A percentile compares a stretch with the other conserved stretches of the same genome.
Conservation (phyloP, 2,329 filamentous ascomycete genomes). For the Diaporthe humulicola region DNA sequence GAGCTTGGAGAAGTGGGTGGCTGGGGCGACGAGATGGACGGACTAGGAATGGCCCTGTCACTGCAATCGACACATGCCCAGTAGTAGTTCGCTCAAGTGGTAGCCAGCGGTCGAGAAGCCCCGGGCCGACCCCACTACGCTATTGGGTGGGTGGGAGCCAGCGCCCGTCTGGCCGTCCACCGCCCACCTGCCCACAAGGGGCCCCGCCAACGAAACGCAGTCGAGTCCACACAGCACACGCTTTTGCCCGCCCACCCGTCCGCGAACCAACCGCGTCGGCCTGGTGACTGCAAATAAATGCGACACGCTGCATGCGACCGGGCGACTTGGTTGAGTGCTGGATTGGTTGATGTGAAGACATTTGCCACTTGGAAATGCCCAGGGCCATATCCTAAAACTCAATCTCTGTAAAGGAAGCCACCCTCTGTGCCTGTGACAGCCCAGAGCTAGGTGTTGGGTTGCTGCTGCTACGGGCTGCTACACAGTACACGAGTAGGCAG, state of each 20-base stretch:
- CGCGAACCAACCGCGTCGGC: constrained; percentile 27
- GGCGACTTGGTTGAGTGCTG: not conserved
- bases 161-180: not conserved
- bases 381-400: too few relatives aligned
- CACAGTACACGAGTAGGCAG: not conserved
- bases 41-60: constrained; percentile 24
- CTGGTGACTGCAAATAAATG: constrained; percentile 15
- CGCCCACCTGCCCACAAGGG: not conserved
- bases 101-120: constrained; percentile 17
- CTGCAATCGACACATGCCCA: too few relatives aligned
- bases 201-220: constrained; percentile 9
- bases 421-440: too few relatives aligned
- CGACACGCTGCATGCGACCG: not conserved
- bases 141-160: constrained; percentile 11
- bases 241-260: not conserved
- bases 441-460: not conserved
- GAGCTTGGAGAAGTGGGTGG: constrained; percentile 22
- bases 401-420: too few relatives aligned
- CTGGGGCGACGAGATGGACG: constrained; percentile 14
- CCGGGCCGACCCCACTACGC: constrained; percentile 26
- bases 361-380: not conserved
- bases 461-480: not conserved
- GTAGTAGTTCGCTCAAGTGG: not conserved
- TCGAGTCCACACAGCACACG: not conserved
- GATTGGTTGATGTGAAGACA: not conserved